These are phyloP conservation scores for Trypanosoma brucei DNA, from an alignment of 208 protist genomes.

Conservation along the genomic window DNA sequence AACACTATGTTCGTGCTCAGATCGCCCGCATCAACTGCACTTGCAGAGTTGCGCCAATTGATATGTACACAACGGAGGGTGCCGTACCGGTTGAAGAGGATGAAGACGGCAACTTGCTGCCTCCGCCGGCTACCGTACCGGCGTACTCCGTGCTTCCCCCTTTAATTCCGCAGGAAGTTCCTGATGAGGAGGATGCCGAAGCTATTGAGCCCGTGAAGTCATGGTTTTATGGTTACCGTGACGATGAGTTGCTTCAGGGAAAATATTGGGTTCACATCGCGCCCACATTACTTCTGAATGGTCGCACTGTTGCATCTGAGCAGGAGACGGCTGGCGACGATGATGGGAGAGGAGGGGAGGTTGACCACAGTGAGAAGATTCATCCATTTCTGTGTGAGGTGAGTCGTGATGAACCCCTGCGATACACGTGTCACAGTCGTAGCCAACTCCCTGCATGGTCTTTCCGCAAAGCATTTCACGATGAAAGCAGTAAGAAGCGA, in stretches of 20 bases:
- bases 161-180: slow-evolving; percentile 73
- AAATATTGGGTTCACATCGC: slow-evolving; percentile 89
- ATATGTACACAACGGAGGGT: slow-evolving; percentile 77
- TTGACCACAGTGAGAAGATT: slow-evolving; percentile 69
- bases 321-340: slow-evolving; percentile 14
- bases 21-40: slow-evolving; percentile 92
- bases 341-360: slow-evolving; percentile 18
- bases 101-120: slow-evolving; percentile 56
- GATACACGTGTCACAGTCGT: slow-evolving; percentile 75
- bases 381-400: slow-evolving; percentile 79
- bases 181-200: slow-evolving; percentile 80
- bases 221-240: slow-evolving; percentile 78
- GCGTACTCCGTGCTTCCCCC: slow-evolving; percentile 80
- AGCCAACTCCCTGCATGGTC: slow-evolving; percentile 73
- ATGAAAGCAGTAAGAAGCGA: slow-evolving; percentile 57
- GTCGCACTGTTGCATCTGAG: slow-evolving; percentile 34
- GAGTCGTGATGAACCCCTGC: slow-evolving; percentile 61
- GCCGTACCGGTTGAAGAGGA: slow-evolving; percentile 86
- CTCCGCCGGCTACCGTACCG: slow-evolving; percentile 53
- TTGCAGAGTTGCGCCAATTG: slow-evolving; percentile 81
- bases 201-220: slow-evolving; percentile 57
- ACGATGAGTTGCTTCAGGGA: slow-evolving; percentile 85
- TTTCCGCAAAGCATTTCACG: slow-evolving; percentile 79
- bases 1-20: slow-evolving; percentile 92
- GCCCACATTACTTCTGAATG: slow-evolving; percentile 66